Evolutionary conservation across 257 asterid genomes (phyloP), one percentile per base, ranked within the genome.

Genomic region (Eustoma russellianum): DNA sequence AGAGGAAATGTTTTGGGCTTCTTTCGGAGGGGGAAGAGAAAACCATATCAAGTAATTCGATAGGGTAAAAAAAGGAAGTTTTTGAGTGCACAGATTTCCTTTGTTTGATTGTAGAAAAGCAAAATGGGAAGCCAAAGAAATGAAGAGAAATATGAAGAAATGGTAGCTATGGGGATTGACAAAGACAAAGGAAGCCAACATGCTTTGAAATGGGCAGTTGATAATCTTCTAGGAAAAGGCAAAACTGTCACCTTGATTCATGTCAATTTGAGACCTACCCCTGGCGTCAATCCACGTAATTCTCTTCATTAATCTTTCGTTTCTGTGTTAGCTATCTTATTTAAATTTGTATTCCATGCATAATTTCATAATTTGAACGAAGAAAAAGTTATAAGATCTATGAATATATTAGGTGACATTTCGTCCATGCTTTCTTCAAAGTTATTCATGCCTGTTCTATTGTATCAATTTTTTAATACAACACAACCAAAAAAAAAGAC

Each of bases 121-220:
- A 19, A 60, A 33, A 74, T 50, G 76, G 34, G 53, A 64, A 66
- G 67, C 71, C 83, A 62, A 46, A 77, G 44, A 55, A 43, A 41
- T 53, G 77, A 67, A 14, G 85, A 79, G 17, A 78, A 64, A 66
- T 76, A 52, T 53, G 77, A 63, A 34, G 93, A 76, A 54, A 62
- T 60, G 66, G 86, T 83, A 2, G 93, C 69, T 13, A 89, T 86
- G 14, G 95, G 95, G 48, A 88, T 88, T 4, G 94, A 92, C 66
- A 92, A 83, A 63, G 95, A 88, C 57, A 92, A 92, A 76, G 86
- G 79, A 15, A 92, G 98, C 88, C 97, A 88, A 67, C 70, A 68
- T 75, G 97, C 97, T 15, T 56, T 92, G 74, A 92, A 85, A 88
- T 92, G 98, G 98, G 95, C 97, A n/a, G 81, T 78, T 38, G 98